phyloP scores from a whole-genome alignment of 306 rosid species.

The apple (Malus domestica) region ASM211411v1 NC_041795.1:24165001-24165500 shows the following conservation, averaged over 20 bases:
- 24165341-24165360: neutral
- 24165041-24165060: neutral
- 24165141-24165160: conserved; percentile 6
- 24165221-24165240: conserved; percentile 4
- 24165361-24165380: neutral
- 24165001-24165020: neutral
- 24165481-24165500: neutral
- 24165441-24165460: too few species aligned
- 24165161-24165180: neutral
- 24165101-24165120: neutral
- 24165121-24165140: conserved; percentile 9
- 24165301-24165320: neutral
- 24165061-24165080: neutral
- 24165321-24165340: neutral
- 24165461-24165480: neutral
- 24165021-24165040: neutral
- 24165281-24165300: neutral
- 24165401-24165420: too few species aligned
- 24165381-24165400: neutral
- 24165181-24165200: conserved; percentile 15
- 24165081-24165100: neutral
- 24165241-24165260: neutral
- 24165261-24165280: neutral
- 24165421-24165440: neutral
- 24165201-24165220: conserved; percentile 7